These are phyloP conservation scores for Dioszegia hungarica DNA, from an alignment of 768 basidiomycete species.

Conservation along the genomic window DNA sequence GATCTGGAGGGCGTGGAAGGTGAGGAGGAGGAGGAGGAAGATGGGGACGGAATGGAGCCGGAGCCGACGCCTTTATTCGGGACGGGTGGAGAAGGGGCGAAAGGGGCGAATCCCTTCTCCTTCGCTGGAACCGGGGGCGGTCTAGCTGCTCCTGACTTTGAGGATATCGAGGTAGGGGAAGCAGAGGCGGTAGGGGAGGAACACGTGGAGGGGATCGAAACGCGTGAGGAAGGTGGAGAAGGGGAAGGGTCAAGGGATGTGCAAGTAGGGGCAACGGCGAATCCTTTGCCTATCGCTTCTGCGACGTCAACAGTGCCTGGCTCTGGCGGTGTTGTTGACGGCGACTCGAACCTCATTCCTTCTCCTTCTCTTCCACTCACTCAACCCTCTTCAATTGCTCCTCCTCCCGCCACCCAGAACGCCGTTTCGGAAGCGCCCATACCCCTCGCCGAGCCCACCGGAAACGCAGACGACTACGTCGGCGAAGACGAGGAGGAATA, in stretches of 20 bases:
- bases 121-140: neutral
- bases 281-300: neutral
- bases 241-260: neutral
- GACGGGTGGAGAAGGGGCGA: too few relatives aligned
- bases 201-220: neutral
- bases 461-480: constrained; percentile 53
- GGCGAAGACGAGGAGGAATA: constrained; percentile 6
- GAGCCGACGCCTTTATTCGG: constrained; percentile 41
- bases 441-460: neutral
- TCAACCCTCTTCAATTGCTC: neutral
- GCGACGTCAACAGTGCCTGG: neutral
- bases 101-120: neutral
- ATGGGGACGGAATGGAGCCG: constrained; percentile 73
- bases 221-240: neutral
- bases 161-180: neutral
- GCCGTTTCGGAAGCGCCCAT: neutral
- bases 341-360: neutral
- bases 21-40: constrained; percentile 63
- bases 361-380: neutral
- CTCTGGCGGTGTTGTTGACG: too few relatives aligned
- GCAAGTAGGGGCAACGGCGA: neutral
- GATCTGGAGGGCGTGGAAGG: constrained; percentile 41
- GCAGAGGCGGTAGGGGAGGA: too few relatives aligned
- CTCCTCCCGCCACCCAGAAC: neutral
- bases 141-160: neutral